These are phyloP conservation scores for Myrmaecium sp. DNA, from an alignment of 2,329 filamentous ascomycete genomes.

Conservation along the genomic window DNA sequence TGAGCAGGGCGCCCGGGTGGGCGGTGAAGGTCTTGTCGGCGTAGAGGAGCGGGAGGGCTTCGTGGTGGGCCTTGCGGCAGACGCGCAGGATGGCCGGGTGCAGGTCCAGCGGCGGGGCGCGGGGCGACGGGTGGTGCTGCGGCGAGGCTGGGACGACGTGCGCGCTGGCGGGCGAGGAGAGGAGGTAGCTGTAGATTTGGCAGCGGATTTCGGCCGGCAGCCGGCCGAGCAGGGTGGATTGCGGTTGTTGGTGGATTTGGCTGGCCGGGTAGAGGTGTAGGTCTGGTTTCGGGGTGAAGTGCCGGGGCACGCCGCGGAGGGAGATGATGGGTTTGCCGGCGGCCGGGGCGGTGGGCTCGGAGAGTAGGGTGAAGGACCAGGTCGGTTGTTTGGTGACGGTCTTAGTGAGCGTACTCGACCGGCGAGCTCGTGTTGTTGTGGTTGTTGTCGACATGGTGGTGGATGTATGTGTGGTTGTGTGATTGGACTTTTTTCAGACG, in stretches of 20 bases:
- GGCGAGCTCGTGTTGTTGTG: too few species aligned
- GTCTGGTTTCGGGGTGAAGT: conserved; percentile 3
- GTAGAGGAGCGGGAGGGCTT: conserved; percentile 30
- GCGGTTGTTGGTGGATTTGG: conserved; percentile 1
- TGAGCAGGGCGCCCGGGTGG: conserved; percentile 29
- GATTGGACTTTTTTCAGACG: too few species aligned
- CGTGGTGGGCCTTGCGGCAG: conserved; percentile 23
- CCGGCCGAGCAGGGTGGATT: conserved; percentile 16
- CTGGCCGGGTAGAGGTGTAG: conserved; percentile 6
- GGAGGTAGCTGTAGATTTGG: conserved; percentile 33
- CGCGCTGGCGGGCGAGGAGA: conserved; percentile 11
- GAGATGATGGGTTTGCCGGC: conserved; percentile 2
- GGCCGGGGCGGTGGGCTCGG: conserved; percentile 5
- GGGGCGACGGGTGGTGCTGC: conserved; percentile 6
- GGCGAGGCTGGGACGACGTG: conserved; percentile 10
- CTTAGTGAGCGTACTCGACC: too few species aligned
- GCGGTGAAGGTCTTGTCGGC: conserved; percentile 33
- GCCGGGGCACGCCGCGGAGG: conserved; percentile 2
- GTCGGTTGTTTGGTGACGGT: too few species aligned
- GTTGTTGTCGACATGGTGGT: conserved; percentile 24
- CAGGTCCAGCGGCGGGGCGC: conserved; percentile 9
- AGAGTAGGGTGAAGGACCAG: too few species aligned
- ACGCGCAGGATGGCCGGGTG: conserved; percentile 24
- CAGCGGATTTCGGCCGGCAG: conserved; percentile 45
- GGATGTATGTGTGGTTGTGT: conserved; percentile 11